Base-by-base conservation (phyloP, 371 early-diverging fungal species). In the Rhizopus arrhizus region DNA sequence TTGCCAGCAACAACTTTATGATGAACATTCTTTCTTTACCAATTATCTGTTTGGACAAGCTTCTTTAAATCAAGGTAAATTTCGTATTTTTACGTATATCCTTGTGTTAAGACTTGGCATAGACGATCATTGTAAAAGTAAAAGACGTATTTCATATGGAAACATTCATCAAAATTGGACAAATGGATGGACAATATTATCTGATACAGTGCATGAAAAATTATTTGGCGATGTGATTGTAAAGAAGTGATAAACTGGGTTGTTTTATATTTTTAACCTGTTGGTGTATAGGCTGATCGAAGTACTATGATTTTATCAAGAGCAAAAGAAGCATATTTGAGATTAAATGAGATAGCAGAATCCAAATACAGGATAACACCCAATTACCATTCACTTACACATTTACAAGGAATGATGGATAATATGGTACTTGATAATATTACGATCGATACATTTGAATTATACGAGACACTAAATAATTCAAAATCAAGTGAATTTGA, bases 151-250 rank as follows among this genome's bases (percentile, higher is more conserved):
- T 7, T 59, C 63, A 11, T 46, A 35, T 31, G 63, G 50, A 41
- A 43, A 41, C 36, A 42, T n/a, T 0, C 22, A 35, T 29, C 36
- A 48, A 8, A 55, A 49, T 9, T 67, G 68, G 63, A 55, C 59
- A 0, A 67, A 62, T 46, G 75, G 73, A n/a, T 77, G 78, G 78
- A 70, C 75, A 36, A 49, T 66, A 33, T 51, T 74, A 40, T 74
- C 74, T 16, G 73, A 76, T 22, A 59, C 66, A 59, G 77, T 76
- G 4, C 77, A 72, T 34, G 73, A 59, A 29, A 66, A 68, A 48
- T 45, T 77, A 10, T 77, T 77, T 56, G 70, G 70, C 3, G 78
- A 77, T 62, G 73, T 66, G 5, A 47, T 74, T 61, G 73, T 76
- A 64, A 69, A 52, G 22, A 22, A 38, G 3, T n/a, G 28, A 8